Evolutionary conservation across 1,139 yeast genomes (phyloP).

Genomic region (Suhomyces bribrorum): DNA sequence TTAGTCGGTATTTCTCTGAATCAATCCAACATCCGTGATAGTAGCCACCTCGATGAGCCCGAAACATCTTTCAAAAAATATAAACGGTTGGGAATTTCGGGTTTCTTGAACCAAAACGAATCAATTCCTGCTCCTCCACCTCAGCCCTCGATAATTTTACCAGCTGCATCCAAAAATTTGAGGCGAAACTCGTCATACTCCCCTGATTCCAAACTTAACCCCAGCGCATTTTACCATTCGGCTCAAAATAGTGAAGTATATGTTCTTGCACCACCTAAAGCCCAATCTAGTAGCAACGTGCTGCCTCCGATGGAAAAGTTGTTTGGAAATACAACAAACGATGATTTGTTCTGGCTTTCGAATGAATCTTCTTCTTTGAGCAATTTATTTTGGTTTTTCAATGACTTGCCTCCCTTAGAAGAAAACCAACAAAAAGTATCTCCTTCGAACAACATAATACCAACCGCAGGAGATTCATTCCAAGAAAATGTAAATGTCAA

Average conservation of each 20-base stretch:
- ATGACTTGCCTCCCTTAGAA: neutral
- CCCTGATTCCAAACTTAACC: neutral
- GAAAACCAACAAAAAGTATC: neutral
- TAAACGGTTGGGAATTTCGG: conserved; percentile 1
- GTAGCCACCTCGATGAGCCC: neutral
- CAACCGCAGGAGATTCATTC: neutral
- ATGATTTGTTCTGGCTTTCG: conserved; percentile 1
- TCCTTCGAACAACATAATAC: neutral
- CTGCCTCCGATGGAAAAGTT: conserved; percentile 1
- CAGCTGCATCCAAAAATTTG: neutral
- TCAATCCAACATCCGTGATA: neutral
- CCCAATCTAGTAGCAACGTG: neutral
- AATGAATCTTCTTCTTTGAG: conserved; percentile 1
- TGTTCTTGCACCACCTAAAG: neutral
- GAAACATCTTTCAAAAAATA: neutral
- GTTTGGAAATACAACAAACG: neutral
- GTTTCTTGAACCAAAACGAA: conserved; percentile 1
- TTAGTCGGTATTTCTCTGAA: neutral
- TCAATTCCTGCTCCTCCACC: conserved; percentile 1
- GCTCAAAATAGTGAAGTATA: neutral
- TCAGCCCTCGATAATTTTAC: conserved; percentile 1
- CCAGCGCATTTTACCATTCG: neutral
- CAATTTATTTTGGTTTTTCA: conserved; percentile 1
- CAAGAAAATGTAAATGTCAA: neutral
- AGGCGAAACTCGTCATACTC: neutral